Conservation (phyloP, 495 filamentous ascomycete species). For the Penicillium pancosmium region DNA sequence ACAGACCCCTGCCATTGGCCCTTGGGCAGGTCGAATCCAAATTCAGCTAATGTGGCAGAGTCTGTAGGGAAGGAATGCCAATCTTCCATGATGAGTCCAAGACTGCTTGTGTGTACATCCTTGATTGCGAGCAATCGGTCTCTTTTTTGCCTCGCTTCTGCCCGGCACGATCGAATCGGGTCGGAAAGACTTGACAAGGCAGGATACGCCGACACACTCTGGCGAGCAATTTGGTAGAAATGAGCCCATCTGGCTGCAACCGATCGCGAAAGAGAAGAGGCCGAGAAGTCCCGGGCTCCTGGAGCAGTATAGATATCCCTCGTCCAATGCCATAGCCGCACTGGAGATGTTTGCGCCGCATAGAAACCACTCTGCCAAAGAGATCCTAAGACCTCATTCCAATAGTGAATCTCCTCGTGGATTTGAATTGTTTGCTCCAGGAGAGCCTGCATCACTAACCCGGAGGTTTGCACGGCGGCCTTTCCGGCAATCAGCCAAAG, state of each 20-base stretch:
- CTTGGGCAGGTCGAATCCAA: constrained; percentile 29
- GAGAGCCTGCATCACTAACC: constrained; percentile 69
- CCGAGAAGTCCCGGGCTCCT: constrained; percentile 29
- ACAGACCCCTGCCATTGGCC: constrained; percentile 74
- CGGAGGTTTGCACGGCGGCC: constrained; percentile 82
- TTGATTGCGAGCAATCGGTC: constrained; percentile 65
- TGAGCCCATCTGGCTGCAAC: constrained; percentile 57
- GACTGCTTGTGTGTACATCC: constrained; percentile 78
- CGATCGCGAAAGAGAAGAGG: constrained; percentile 7
- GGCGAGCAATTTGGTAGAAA: constrained; percentile 79
- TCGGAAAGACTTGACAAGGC: constrained; percentile 61
- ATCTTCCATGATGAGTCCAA: constrained; percentile 84
- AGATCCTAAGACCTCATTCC: constrained; percentile 81
- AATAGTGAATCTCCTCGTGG: constrained; percentile 86
- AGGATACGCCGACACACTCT: constrained; percentile 66
- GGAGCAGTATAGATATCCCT: constrained; percentile 65
- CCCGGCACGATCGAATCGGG: constrained; percentile 68
- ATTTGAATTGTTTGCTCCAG: constrained; percentile 80
- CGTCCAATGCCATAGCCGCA: constrained; percentile 66
- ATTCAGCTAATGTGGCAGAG: constrained; percentile 38
- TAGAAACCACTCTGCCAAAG: constrained; percentile 73
- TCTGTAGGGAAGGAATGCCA: constrained; percentile 64
- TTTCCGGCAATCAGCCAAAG: constrained; percentile 89
- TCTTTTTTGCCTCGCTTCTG: constrained; percentile 71
- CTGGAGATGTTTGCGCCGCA: constrained; percentile 78